Evolutionary conservation across 352 stramenopile genomes (phyloP), one percentile per base, ranked within the genome.

Genomic region (Phytophthora fragariae): DNA sequence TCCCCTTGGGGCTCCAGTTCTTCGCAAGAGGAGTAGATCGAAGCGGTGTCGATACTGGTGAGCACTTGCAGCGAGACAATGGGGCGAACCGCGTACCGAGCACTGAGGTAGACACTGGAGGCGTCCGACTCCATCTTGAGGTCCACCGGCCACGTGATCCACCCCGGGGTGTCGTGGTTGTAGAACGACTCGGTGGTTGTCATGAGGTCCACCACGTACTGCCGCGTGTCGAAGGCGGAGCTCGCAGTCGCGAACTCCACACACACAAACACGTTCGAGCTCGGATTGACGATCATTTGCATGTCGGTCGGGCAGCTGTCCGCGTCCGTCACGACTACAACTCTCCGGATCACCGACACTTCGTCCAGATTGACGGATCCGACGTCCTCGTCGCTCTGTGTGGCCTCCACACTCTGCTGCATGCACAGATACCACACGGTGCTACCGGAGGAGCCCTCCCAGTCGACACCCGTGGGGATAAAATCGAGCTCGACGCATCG

Each of bases 161-260:
- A 89, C 35, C 79, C 81, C 0, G 75, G 67, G 0, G 46, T 76
- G 3, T 86, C 76, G 72, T 85, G 79, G 62, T 82, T 85, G 74
- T 89, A 86, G 57, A 84, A 80, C 4, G 61, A 68, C 56, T 84
- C 74, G 31, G 57, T 73, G 1, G 81, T 80, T 24, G 81, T 83
- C 60, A 78, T 75, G 56, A 88, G 50, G 60, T 88, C 81, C 3
- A 80, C 80, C 39, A 89, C 69, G 41, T 83, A 89, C 58, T 84
- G 75, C 14, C 77, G 60, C 0, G 62, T 70, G 8, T 65, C n/a
- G 14, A 81, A 68, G 4, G 71, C 65, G 3, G 59, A 31, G 3
- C 39, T 73, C 1, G 73, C 65, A 12, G 70, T 54, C 10, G 68
- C 57, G 46, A 63, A 82, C 12, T 73, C 60, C 9, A 39, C 66